phyloP scores from a whole-genome alignment of 2,329 filamentous ascomycete genomes.

The Penicillium occitanis region DNA sequence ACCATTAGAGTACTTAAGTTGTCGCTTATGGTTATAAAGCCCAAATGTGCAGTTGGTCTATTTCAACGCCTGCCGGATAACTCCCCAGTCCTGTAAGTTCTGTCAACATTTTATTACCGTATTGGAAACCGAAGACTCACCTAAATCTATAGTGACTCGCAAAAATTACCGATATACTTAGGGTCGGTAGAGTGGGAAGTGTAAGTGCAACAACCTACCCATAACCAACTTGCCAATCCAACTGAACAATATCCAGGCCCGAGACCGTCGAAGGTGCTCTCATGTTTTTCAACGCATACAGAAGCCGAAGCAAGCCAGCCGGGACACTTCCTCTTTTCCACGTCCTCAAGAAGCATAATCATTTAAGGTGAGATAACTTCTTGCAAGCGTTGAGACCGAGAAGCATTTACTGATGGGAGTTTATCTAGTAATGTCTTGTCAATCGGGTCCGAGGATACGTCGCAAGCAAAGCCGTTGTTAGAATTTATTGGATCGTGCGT shows the following conservation, averaged over 20 bases:
- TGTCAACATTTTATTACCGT: too few species aligned
- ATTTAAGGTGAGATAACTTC: background rate
- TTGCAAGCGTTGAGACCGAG: background rate
- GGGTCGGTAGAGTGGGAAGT: background rate
- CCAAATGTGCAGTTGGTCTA: background rate
- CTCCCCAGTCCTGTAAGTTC: background rate
- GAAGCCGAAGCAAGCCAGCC: background rate
- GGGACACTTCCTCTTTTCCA: background rate
- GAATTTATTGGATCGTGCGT: background rate
- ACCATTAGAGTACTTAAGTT: background rate
- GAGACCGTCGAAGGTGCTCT: background rate
- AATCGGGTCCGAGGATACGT: background rate
- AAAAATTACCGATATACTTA: background rate
- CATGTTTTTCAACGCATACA: background rate
- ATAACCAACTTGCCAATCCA: background rate
- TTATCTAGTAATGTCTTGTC: background rate
- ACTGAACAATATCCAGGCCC: background rate
- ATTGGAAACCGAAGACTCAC: too few species aligned
- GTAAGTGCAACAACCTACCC: background rate
- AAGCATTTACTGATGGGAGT: background rate
- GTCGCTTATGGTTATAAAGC: background rate
- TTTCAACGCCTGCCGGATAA: background rate
- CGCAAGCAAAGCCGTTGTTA: slow-evolving; percentile 4
- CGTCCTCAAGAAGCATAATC: background rate
- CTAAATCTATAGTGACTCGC: background rate